These are phyloP conservation scores for Crepidotus variabilis DNA, from an alignment of 768 basidiomycete genomes.

Conservation along the genomic window DNA sequence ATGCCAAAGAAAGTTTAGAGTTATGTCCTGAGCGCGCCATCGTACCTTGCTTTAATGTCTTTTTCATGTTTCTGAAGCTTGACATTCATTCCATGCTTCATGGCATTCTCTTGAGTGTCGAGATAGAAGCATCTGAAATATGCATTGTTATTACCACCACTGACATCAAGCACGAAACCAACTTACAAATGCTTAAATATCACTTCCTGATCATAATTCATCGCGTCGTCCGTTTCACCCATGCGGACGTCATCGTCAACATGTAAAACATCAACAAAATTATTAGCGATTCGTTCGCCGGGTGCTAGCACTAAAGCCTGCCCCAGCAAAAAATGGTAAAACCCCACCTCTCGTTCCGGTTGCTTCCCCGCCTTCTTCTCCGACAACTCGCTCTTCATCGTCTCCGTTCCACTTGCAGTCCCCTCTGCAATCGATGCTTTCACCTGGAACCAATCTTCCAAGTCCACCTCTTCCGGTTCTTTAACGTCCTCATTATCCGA, in stretches of 20 bases:
- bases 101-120: slow-evolving; percentile 76
- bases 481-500: slow-evolving; percentile 62
- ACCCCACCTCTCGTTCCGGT: slow-evolving; percentile 16
- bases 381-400: slow-evolving; percentile 5
- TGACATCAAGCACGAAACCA: neutral
- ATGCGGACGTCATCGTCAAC: slow-evolving; percentile 45
- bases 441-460: slow-evolving; percentile 39
- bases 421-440: slow-evolving; percentile 12
- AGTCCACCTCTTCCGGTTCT: slow-evolving; percentile 22
- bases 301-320: too few species aligned
- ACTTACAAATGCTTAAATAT: slow-evolving; percentile 85
- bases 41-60: slow-evolving; percentile 53
- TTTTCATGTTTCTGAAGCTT: slow-evolving; percentile 45
- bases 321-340: neutral
- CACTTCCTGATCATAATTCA: slow-evolving; percentile 72
- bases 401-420: neutral
- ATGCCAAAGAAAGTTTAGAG: too few species aligned
- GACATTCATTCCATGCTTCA: slow-evolving; percentile 55
- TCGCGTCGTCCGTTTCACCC: slow-evolving; percentile 67
- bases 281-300: neutral
- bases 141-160: slow-evolving; percentile 2
- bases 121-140: slow-evolving; percentile 79
- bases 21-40: slow-evolving; percentile 4
- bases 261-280: slow-evolving; percentile 1
- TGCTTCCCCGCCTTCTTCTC: slow-evolving; percentile 10